These are phyloP conservation scores for Colletotrichum scovillei DNA, from an alignment of 2,329 filamentous ascomycete genomes.

Conservation along the genomic window DNA sequence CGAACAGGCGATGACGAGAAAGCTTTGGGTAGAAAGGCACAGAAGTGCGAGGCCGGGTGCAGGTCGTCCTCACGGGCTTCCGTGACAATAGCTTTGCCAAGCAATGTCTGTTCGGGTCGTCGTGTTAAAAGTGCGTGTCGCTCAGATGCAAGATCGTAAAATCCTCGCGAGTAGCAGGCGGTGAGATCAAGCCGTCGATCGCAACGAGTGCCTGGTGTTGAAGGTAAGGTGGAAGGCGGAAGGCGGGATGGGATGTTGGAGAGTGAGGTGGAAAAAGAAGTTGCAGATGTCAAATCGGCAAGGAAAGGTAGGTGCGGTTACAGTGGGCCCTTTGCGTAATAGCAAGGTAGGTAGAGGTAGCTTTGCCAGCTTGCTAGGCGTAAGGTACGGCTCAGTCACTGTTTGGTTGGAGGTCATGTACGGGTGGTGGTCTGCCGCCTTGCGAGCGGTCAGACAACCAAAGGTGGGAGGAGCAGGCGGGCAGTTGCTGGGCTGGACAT, in stretches of 20 bases:
- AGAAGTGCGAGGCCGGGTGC: constrained; percentile 51
- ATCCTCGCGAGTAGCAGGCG: constrained; percentile 12
- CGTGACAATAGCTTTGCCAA: constrained; percentile 46
- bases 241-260: constrained; percentile 29
- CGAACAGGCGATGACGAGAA: constrained; percentile 12
- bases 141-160: neutral
- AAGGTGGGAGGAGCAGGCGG: constrained; percentile 1
- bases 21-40: constrained; percentile 34
- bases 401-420: neutral
- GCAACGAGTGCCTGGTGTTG: constrained; percentile 29
- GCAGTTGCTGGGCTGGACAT: neutral
- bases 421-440: constrained; percentile 1
- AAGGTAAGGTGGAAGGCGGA: constrained; percentile 7
- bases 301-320: constrained; percentile 36
- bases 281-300: constrained; percentile 36
- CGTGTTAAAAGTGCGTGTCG: constrained; percentile 11
- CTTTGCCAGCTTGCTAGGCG: neutral
- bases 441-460: constrained; percentile 5
- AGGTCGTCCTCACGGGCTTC: constrained; percentile 48
- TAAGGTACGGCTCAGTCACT: neutral
- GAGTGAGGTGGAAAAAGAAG: constrained; percentile 36
- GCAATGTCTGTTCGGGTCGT: neutral
- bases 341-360: constrained; percentile 33
- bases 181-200: constrained; percentile 15
- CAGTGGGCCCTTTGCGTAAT: constrained; percentile 37